Evolutionary conservation across 139 green algal species (phyloP), one percentile per base, ranked within the genome.

Genomic region (Raphidocelis subcapitata): DNA sequence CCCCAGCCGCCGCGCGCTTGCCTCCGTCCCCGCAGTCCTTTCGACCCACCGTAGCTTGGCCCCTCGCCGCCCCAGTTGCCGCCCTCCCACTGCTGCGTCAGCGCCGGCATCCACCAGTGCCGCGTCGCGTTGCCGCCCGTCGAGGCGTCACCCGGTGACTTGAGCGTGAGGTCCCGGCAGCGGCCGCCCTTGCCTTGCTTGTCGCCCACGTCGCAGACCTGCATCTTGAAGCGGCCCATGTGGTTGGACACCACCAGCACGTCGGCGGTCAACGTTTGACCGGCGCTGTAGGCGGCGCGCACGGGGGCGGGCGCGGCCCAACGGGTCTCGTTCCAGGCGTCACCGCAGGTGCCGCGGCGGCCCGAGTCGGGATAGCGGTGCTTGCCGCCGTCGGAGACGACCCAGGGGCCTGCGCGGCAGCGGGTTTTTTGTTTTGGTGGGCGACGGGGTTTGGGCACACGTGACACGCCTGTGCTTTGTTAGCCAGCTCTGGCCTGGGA

Each of bases 301-400:
- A 51, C 18, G 1, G 44, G 1, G 0, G 60, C 62, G 47, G 72
- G 72, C 8, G 32, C 29, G 26, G 71, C 72, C 72, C 72, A 77
- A 2, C 31, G 46, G 29, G 28, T 65, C 35, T 77, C 62, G 28
- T 65, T 56, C 23, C n/a, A 44, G 10, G 72, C 62, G 26, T 71
- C 72, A 15, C 72, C 72, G 56, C 72, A 77, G 28, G 47, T 28
- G 14, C 62, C 59, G 33, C 49, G 59, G n/a, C 59, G 57, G 28
- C 69, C 69, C n/a, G n/a, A n/a, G 23, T 33, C 21, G 3, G 69
- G 69, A 29, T 52, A 77, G 37, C 24, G 47, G 3, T 72, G 33
- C n/a, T 32, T 28, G n/a, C 72, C 44, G 3, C 56, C 71, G 62
- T 71, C 59, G 31, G 33, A 57, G 28, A 71, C 35, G 14, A 46